Conservation (phyloP, 1,139 yeast species). For the Arxiozyma heterogenica region DNA sequence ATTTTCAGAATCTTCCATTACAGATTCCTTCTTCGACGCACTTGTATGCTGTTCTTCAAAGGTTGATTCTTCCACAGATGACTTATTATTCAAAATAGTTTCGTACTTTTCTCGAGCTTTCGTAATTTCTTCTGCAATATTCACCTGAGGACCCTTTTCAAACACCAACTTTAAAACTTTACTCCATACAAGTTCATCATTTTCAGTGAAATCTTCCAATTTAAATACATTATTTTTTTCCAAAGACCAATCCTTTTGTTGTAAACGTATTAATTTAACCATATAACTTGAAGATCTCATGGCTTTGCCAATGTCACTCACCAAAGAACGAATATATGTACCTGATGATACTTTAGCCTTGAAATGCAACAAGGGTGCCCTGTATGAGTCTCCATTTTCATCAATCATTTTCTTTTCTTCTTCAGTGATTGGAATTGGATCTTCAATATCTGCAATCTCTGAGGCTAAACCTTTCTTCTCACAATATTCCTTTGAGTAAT, state of each 20-base stretch:
- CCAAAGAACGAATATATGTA: conserved; percentile 81
- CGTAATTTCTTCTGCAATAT: conserved; percentile 28
- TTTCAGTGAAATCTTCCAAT: conserved; percentile 51
- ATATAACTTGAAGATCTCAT: conserved; percentile 78
- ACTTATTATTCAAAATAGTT: neutral
- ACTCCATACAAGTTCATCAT: conserved; percentile 54
- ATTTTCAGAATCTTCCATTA: neutral
- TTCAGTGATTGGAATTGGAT: conserved; percentile 29
- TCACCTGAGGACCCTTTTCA: conserved; percentile 33
- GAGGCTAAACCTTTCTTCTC: conserved; percentile 32
- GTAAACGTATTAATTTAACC: conserved; percentile 67
- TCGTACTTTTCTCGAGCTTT: conserved; percentile 17
- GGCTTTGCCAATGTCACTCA: conserved; percentile 82
- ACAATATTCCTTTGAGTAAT: conserved; percentile 48
- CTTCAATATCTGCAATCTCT: conserved; percentile 32
- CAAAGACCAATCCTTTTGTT: conserved; percentile 79
- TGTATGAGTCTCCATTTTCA: conserved; percentile 28
- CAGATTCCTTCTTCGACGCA: neutral
- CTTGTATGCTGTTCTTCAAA: neutral
- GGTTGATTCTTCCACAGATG: neutral
- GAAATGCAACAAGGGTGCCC: conserved; percentile 63
- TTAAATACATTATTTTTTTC: conserved; percentile 58
- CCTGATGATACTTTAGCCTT: conserved; percentile 85
- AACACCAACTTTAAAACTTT: conserved; percentile 48
- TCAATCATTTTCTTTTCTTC: conserved; percentile 26